Conservation (phyloP, 2,329 filamentous ascomycete genomes). For the Colletotrichum orbiculare region DNA sequence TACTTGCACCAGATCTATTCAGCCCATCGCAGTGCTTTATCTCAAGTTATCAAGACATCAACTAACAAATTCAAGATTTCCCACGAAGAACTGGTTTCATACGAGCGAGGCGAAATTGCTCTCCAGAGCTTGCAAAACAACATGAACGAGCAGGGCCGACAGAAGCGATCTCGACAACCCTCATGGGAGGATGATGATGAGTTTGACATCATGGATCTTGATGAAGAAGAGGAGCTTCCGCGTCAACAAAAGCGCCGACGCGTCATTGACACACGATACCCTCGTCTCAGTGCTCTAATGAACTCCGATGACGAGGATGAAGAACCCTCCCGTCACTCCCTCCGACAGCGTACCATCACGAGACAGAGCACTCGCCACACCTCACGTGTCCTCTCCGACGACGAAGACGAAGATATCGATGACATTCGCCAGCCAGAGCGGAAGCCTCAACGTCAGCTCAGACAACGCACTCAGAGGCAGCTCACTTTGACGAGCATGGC, state of each 20-base stretch:
- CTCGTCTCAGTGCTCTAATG: not conserved
- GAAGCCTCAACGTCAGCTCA: slow-evolving; percentile 23
- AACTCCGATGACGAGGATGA: slow-evolving; percentile 27
- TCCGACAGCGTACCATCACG: slow-evolving; percentile 18
- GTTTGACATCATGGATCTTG: slow-evolving; percentile 21
- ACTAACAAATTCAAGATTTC: slow-evolving; percentile 21
- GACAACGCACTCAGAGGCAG: slow-evolving; percentile 41
- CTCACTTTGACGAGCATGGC: slow-evolving; percentile 41
- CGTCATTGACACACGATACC: slow-evolving; percentile 3
- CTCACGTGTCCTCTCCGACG: slow-evolving; percentile 1
- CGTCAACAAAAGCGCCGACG: slow-evolving; percentile 10
- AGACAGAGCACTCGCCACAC: slow-evolving; percentile 16
- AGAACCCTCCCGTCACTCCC: slow-evolving; percentile 13
- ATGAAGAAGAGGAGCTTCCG: slow-evolving; percentile 12
- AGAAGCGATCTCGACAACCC: slow-evolving; percentile 9
- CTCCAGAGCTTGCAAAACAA: slow-evolving; percentile 11
- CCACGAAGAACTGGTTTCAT: slow-evolving; percentile 19
- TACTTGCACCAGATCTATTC: too few species aligned
- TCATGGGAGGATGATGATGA: slow-evolving; percentile 18
- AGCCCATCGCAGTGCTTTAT: not conserved
- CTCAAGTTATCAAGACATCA: not conserved
- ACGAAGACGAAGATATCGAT: not conserved
- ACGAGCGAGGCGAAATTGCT: slow-evolving; percentile 23
- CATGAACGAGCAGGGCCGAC: slow-evolving; percentile 1
- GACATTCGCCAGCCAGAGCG: not conserved